Evolutionary conservation across 2,329 filamentous ascomycete species (phyloP).

Genomic region (Ophiostoma ulmi): DNA sequence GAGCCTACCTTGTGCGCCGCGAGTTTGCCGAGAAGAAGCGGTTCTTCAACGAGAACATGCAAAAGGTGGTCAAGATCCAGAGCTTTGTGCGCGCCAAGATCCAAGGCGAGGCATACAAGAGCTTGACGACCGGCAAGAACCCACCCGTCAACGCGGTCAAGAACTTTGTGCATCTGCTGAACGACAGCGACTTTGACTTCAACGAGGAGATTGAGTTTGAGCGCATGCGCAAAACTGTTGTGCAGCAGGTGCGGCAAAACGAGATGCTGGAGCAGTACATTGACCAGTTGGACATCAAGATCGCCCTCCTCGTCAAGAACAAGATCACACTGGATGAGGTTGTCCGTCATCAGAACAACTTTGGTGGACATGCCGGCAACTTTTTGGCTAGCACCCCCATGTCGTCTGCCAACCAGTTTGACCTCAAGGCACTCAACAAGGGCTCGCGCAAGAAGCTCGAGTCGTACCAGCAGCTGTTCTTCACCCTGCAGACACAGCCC

Average conservation of each 20-base stretch:
- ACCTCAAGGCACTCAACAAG: constrained; percentile 96
- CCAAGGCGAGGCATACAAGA: constrained; percentile 97
- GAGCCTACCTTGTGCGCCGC: constrained; percentile 67
- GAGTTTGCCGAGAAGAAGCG: constrained; percentile 78
- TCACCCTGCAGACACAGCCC: constrained; percentile 92
- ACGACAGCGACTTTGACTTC: constrained; percentile 98
- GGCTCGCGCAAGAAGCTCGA: constrained; percentile 92
- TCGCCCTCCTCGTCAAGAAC: constrained; percentile 96
- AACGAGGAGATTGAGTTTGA: constrained; percentile 98
- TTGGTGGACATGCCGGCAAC: constrained; percentile 73
- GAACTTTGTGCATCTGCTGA: constrained; percentile 94
- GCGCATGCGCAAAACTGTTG: constrained; percentile 86
- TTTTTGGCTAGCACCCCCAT: constrained; percentile 86
- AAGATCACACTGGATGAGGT: constrained; percentile 99
- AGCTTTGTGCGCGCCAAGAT: constrained; percentile 93
- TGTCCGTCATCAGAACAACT: constrained; percentile 92
- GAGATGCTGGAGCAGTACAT: constrained; percentile 98
- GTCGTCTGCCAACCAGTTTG: constrained; percentile 83
- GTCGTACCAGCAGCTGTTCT: constrained; percentile 95
- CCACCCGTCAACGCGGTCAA: constrained; percentile 95
- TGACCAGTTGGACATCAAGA: constrained; percentile 97
- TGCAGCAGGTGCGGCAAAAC: constrained; percentile 95
- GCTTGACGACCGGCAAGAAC: constrained; percentile 90
- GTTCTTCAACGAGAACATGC: constrained; percentile 94
- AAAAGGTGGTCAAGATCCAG: constrained; percentile 97